Conservation (phyloP, 1,284 basidiomycete species). For the Amylostereum areolatum region DNA sequence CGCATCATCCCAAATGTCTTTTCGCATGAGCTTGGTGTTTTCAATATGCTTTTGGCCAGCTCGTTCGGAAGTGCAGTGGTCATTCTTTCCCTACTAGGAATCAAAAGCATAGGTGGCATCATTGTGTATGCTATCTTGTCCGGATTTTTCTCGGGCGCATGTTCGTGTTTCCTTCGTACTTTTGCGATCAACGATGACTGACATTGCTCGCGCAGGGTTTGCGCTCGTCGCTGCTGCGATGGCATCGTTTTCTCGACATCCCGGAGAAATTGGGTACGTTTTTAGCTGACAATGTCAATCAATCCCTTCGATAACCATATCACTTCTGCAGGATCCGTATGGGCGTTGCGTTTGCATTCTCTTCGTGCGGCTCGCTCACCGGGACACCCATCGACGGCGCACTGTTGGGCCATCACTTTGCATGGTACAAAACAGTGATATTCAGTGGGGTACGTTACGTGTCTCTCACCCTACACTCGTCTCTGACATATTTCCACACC, state of each 20-base stretch:
- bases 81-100: not conserved
- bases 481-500: not conserved
- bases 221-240: not conserved
- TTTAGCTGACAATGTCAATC: not conserved
- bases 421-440: not conserved
- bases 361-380: not conserved
- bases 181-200: not conserved
- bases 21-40: not conserved
- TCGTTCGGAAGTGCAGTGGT: not conserved
- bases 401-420: not conserved
- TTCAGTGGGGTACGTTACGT: not conserved
- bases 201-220: not conserved
- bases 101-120: not conserved
- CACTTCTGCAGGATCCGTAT: not conserved
- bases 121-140: not conserved
- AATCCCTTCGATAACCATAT: not conserved
- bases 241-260: not conserved
- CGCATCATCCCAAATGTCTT: not conserved
- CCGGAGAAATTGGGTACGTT: not conserved
- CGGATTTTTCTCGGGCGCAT: not conserved
- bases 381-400: not conserved
- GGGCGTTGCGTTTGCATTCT: not conserved
- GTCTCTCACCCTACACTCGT: not conserved
- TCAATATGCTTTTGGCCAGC: not conserved
- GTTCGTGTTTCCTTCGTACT: not conserved